Conservation (phyloP, 305 asterid genomes). For the Withania somnifera region DNA sequence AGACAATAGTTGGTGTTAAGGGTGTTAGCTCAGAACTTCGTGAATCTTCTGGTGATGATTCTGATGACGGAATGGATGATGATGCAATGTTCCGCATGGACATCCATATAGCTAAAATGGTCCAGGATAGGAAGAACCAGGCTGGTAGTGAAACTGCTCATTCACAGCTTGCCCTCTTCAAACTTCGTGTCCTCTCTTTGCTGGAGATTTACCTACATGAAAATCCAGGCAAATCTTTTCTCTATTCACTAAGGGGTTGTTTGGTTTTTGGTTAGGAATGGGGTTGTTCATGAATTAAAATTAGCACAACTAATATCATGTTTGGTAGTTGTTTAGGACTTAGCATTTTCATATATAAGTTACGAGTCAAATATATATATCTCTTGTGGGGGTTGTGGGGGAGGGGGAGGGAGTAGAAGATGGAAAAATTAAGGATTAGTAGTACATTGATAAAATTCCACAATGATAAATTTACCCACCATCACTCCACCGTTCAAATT, state of each 20-base stretch:
- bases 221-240: slow-evolving; percentile 67
- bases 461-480: background rate
- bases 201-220: slow-evolving; percentile 90
- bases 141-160: slow-evolving; percentile 92
- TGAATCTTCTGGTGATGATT: slow-evolving; percentile 63
- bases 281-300: background rate
- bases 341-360: no score
- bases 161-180: slow-evolving; percentile 92
- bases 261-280: background rate
- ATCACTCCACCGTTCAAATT: background rate
- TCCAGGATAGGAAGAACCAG: slow-evolving; percentile 67
- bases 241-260: background rate
- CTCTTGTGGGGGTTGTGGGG: no score
- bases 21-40: slow-evolving; percentile 35
- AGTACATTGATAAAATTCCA: background rate
- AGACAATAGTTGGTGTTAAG: slow-evolving; percentile 43
- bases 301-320: background rate
- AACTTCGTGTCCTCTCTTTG: slow-evolving; percentile 88
- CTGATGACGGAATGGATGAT: slow-evolving; percentile 93
- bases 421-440: background rate
- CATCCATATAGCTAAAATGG: slow-evolving; percentile 51
- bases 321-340: background rate
- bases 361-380: no score
- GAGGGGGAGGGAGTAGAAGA: no score
- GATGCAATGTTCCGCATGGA: slow-evolving; percentile 95